phyloP scores from a whole-genome alignment of 495 filamentous ascomycete genomes.

The Rostrohypoxylon terebratum region DNA sequence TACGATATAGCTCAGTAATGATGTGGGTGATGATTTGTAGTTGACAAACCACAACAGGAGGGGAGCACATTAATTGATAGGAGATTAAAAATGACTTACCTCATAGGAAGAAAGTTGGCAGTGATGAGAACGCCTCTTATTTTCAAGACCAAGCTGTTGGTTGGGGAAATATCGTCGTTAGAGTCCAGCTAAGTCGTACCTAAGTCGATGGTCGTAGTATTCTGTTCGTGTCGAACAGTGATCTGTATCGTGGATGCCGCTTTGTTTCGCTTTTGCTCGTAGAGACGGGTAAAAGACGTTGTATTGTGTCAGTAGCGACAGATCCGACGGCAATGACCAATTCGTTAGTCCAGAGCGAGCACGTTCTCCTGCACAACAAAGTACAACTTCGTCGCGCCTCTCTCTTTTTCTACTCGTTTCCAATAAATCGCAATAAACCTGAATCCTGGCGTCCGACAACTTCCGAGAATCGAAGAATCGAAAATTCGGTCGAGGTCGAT shows the following conservation, averaged over 20 bases:
- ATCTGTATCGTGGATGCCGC: slow-evolving; percentile 12
- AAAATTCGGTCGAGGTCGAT: slow-evolving; percentile 37
- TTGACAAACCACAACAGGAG: not conserved
- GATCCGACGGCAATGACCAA: slow-evolving; percentile 21
- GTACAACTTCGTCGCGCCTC: slow-evolving; percentile 39
- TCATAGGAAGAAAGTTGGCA: slow-evolving; percentile 23
- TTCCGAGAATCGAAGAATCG: slow-evolving; percentile 27
- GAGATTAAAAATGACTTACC: slow-evolving; percentile 15
- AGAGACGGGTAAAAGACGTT: slow-evolving; percentile 4
- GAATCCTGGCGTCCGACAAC: slow-evolving; percentile 37
- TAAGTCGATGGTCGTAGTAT: slow-evolving; percentile 25
- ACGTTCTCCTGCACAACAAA: slow-evolving; percentile 46
- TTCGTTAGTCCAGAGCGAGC: slow-evolving; percentile 32
- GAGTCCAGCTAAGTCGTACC: slow-evolving; percentile 25
- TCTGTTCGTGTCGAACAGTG: slow-evolving; percentile 32
- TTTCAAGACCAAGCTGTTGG: slow-evolving; percentile 20
- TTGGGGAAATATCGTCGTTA: slow-evolving; percentile 19
- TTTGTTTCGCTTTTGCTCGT: slow-evolving; percentile 34
- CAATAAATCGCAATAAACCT: slow-evolving; percentile 35
- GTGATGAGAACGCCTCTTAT: slow-evolving; percentile 14
- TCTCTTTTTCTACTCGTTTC: slow-evolving; percentile 38
- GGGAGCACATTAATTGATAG: not conserved
- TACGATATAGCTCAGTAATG: not conserved
- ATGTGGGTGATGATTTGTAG: not conserved
- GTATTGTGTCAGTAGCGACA: slow-evolving; percentile 2